Percentiles rank a stretch among this genome's conserved stretches.
Conservation (phyloP, 2,329 filamentous ascomycete genomes). For the Talaromyces marneffei region DNA sequence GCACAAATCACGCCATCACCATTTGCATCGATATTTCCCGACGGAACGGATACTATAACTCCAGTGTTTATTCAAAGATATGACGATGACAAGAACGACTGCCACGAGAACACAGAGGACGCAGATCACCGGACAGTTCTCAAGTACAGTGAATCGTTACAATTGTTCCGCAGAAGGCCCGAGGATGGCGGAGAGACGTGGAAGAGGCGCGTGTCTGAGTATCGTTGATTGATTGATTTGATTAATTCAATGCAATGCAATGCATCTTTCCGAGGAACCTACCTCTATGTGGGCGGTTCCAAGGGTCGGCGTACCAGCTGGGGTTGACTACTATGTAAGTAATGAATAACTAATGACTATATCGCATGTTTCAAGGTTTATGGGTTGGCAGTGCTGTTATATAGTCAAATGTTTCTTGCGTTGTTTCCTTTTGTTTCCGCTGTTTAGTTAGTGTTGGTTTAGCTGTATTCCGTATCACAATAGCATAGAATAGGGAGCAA, state of each 20-base stretch:
- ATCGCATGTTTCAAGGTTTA: neutral
- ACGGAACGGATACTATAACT: conserved; percentile 2
- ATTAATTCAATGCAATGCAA: neutral
- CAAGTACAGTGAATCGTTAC: conserved; percentile 27
- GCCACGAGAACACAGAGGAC: neutral
- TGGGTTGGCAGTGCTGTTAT: neutral
- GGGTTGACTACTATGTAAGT: neutral
- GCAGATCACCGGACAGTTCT: conserved; percentile 17
- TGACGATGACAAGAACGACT: neutral
- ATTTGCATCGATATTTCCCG: conserved; percentile 11
- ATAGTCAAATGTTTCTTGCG: neutral
- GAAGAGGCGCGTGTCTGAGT: conserved; percentile 33
- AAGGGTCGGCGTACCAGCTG: neutral
- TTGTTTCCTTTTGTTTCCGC: no score
- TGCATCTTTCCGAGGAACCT: neutral
- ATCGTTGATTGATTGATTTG: conserved; percentile 17
- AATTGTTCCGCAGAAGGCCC: conserved; percentile 27
- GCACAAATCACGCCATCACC: neutral
- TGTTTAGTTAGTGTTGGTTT: no score
- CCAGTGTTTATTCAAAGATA: conserved; percentile 8
- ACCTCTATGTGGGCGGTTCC: neutral
- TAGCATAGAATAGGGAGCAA: no score
- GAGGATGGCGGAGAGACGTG: conserved; percentile 28
- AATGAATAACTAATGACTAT: neutral
- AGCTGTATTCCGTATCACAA: no score